A percentile compares a stretch with the other conserved stretches of the same genome.
These are phyloP conservation scores for Calonectria montana DNA, from an alignment of 2,329 filamentous ascomycete genomes.

Conservation along the genomic window DNA sequence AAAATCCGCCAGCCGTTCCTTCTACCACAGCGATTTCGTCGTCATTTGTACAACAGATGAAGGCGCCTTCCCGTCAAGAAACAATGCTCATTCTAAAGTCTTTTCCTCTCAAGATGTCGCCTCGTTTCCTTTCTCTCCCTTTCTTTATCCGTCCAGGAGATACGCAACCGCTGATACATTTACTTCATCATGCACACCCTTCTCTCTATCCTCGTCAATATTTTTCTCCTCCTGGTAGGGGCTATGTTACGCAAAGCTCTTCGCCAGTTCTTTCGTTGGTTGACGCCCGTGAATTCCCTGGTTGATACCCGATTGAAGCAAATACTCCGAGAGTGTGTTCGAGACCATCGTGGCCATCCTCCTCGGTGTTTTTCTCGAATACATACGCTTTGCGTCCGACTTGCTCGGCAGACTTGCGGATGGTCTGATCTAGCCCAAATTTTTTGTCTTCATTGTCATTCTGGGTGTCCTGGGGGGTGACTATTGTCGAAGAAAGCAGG, in stretches of 20 bases:
- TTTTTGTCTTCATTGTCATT: background rate
- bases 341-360: too few relatives aligned
- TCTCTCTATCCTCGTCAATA: background rate
- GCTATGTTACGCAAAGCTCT: background rate
- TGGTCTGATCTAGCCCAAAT: background rate
- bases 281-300: background rate
- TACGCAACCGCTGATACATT: background rate
- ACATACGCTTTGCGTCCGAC: background rate
- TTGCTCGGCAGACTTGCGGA: background rate
- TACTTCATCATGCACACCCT: background rate
- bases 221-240: background rate
- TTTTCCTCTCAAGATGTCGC: background rate
- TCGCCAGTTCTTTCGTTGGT: background rate
- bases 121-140: background rate
- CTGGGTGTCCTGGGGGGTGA: too few relatives aligned
- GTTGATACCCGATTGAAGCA: background rate
- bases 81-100: background rate
- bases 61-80: too few relatives aligned
- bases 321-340: background rate
- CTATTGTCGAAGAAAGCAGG: too few relatives aligned
- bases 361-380: background rate
- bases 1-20: too few relatives aligned
- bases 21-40: too few relatives aligned
- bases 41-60: too few relatives aligned
- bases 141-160: background rate